Percentiles rank a stretch among this genome's conserved stretches.
These are phyloP conservation scores for Echium plantagineum DNA, from an alignment of 257 asterid species.

Conservation along the genomic window DNA sequence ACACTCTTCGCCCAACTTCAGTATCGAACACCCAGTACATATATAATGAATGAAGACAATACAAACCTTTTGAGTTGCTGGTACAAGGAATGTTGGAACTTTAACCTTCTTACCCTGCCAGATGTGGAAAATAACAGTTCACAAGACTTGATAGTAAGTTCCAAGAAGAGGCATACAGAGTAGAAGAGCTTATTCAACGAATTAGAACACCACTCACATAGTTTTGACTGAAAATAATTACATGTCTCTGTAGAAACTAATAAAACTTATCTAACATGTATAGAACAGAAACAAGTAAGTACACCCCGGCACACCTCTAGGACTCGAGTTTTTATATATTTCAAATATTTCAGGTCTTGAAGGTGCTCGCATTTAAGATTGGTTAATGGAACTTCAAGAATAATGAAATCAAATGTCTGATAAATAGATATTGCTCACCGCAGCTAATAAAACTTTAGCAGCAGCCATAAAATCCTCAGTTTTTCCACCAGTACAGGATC, in stretches of 20 bases:
- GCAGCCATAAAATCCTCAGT: constrained; percentile 97
- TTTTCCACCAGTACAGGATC: constrained; percentile 97
- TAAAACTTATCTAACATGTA: not conserved
- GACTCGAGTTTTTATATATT: no score
- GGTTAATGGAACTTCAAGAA: no score
- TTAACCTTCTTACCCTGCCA: constrained; percentile 94
- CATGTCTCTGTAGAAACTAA: not conserved
- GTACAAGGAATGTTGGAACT: constrained; percentile 98
- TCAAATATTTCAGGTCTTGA: no score
- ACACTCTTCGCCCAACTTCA: not conserved
- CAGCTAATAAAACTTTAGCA: constrained; percentile 78
- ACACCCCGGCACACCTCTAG: no score
- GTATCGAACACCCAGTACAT: not conserved
- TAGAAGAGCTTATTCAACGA: not conserved
- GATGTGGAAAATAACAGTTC: constrained; percentile 11
- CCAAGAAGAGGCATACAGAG: not conserved
- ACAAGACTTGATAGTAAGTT: not conserved
- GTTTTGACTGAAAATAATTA: not conserved
- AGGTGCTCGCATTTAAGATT: not conserved
- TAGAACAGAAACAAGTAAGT: not conserved
- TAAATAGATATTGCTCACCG: constrained; percentile 33
- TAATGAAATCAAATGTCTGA: not conserved
- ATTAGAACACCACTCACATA: not conserved
- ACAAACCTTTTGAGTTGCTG: constrained; percentile 93
- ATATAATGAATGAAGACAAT: not conserved